Percentiles rank a stretch among this genome's conserved stretches.
Evolutionary conservation across 1,284 basidiomycete species (phyloP).

Genomic region (Coniferiporia sulphurascens): DNA sequence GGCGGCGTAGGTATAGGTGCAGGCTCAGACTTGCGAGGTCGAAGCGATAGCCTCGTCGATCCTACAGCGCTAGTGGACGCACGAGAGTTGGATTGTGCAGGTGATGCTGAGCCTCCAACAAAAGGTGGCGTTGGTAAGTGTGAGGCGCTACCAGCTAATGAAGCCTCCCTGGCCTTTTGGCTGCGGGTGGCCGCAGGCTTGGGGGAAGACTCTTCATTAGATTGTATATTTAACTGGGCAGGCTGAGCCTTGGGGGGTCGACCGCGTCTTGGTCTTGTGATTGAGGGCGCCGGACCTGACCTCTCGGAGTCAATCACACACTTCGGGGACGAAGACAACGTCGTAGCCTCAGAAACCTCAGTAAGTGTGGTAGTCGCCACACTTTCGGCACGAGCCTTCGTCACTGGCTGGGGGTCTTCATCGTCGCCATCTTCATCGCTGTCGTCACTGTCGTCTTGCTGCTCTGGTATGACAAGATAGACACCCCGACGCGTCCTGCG

Average conservation of each 20-base stretch:
- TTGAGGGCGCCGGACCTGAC: neutral
- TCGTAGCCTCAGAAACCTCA: neutral
- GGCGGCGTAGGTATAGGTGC: neutral
- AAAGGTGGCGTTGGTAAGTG: conserved; percentile 22
- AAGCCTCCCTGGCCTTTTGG: conserved; percentile 42
- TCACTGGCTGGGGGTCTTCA: conserved; percentile 42
- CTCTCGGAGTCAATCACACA: neutral
- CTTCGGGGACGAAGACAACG: neutral
- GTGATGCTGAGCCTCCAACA: conserved; percentile 20
- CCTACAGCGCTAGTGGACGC: neutral
- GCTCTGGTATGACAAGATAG: conserved; percentile 57
- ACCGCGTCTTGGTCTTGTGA: neutral
- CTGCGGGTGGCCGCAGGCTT: conserved; percentile 52
- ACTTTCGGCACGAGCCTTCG: conserved; percentile 8
- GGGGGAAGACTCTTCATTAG: conserved; percentile 21
- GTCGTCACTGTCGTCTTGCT: conserved; percentile 48
- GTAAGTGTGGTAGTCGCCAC: neutral
- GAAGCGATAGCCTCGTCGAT: neutral
- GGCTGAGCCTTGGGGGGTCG: conserved; percentile 7
- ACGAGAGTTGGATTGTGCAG: neutral
- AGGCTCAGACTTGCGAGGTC: conserved; percentile 2
- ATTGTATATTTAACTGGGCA: conserved; percentile 23
- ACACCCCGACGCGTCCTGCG: conserved; percentile 72
- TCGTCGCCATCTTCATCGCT: conserved; percentile 43
- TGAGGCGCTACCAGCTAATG: conserved; percentile 21